Evolutionary conservation across 140 eudicot genomes (phyloP).

Genomic region (Flaveria floridana): DNA sequence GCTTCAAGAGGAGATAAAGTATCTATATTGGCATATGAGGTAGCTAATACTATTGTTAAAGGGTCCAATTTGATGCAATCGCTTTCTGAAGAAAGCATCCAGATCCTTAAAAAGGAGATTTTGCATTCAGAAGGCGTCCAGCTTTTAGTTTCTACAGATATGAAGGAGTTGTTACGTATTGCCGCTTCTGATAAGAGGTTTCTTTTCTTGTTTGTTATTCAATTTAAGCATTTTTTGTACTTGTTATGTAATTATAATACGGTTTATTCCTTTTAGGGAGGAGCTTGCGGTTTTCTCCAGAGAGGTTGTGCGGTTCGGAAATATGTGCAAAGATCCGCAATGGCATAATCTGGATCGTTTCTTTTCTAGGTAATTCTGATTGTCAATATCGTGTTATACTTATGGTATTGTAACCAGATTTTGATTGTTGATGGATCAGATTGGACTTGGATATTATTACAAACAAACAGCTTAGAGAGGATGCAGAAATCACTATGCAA

Average conservation of each 20-base stretch:
- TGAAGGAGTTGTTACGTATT: slow-evolving; percentile 63
- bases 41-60: slow-evolving; percentile 86
- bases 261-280: slow-evolving; percentile 49
- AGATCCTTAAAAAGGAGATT: slow-evolving; percentile 59
- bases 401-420: slow-evolving; percentile 21
- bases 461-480: slow-evolving; percentile 58
- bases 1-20: slow-evolving; percentile 76
- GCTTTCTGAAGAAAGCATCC: slow-evolving; percentile 71
- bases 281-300: slow-evolving; percentile 71
- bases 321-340: slow-evolving; percentile 87
- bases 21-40: slow-evolving; percentile 84
- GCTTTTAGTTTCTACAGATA: slow-evolving; percentile 76
- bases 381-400: slow-evolving; percentile 11
- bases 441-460: slow-evolving; percentile 57
- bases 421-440: slow-evolving; percentile 48
- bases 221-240: neutral
- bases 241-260: neutral
- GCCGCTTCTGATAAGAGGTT: slow-evolving; percentile 97
- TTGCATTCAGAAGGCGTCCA: slow-evolving; percentile 78
- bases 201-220: neutral
- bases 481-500: slow-evolving; percentile 73
- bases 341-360: slow-evolving; percentile 85
- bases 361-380: slow-evolving; percentile 54
- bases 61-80: slow-evolving; percentile 81
- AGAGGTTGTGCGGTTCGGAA: slow-evolving; percentile 84